Percentiles rank a stretch among this genome's conserved stretches.
Conservation (phyloP, 495 filamentous ascomycete species). For the Penicillium cosmopolitanum region DNA sequence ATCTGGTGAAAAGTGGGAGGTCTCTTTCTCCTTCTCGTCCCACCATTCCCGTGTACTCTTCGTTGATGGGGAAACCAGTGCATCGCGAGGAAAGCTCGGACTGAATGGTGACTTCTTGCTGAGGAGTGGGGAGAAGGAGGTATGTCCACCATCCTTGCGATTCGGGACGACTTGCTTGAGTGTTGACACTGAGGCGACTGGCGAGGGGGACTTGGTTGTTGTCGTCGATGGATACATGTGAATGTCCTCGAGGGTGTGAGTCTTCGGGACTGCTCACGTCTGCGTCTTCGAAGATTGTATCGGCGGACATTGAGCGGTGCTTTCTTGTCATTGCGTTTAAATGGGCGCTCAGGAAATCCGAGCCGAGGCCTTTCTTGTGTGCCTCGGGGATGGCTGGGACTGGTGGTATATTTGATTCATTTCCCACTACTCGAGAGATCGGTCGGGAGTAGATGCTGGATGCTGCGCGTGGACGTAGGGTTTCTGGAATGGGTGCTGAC, state of each 20-base stretch:
- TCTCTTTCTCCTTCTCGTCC: conserved; percentile 27
- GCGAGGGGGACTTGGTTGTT: conserved; percentile 24
- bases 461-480: conserved; percentile 43
- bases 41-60: conserved; percentile 40
- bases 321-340: conserved; percentile 32
- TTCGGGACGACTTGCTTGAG: conserved; percentile 55
- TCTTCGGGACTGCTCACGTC: conserved; percentile 38
- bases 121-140: conserved; percentile 76
- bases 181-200: conserved; percentile 43
- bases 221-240: conserved; percentile 18
- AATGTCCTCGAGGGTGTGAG: conserved; percentile 6
- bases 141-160: conserved; percentile 90
- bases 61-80: conserved; percentile 32
- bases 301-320: conserved; percentile 45
- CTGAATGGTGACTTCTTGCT: conserved; percentile 40
- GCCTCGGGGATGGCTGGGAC: conserved; percentile 64
- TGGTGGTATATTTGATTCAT: conserved; percentile 51
- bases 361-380: conserved; percentile 36
- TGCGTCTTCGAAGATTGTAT: conserved; percentile 59
- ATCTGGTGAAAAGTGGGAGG: conserved; percentile 29
- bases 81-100: conserved; percentile 37
- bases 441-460: conserved; percentile 74
- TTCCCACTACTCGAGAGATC: conserved; percentile 38
- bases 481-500: conserved; percentile 38
- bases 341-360: conserved; percentile 39